These are phyloP conservation scores for Alternaria solani DNA, from an alignment of 2,329 filamentous ascomycete species.

Conservation along the genomic window DNA sequence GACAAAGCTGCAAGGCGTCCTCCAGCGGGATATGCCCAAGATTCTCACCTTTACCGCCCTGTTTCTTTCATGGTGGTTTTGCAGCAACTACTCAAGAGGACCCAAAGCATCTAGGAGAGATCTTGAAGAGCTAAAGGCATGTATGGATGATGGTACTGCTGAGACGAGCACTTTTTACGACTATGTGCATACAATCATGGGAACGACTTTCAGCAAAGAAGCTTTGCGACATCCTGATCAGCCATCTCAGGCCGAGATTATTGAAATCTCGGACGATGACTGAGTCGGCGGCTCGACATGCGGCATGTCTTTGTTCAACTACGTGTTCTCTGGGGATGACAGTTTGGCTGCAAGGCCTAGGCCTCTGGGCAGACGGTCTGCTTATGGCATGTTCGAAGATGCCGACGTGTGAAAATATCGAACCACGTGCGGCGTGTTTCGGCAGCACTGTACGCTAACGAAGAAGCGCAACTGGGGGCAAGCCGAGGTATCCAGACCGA, in stretches of 20 bases:
- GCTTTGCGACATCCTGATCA: conserved; percentile 28
- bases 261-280: conserved; percentile 41
- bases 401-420: conserved; percentile 9
- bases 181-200: conserved; percentile 34
- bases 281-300: neutral
- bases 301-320: neutral
- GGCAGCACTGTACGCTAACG: conserved; percentile 10
- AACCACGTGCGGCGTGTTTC: conserved; percentile 13
- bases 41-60: conserved; percentile 38
- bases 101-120: conserved; percentile 12
- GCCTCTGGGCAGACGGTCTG: neutral
- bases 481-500: neutral
- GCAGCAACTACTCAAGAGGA: conserved; percentile 26
- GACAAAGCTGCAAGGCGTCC: conserved; percentile 34
- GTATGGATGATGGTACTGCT: conserved; percentile 17
- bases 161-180: conserved; percentile 35
- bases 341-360: conserved; percentile 3
- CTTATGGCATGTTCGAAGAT: conserved; percentile 2
- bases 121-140: conserved; percentile 28
- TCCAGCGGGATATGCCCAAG: conserved; percentile 35
- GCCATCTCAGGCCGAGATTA: conserved; percentile 39
- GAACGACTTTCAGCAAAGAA: conserved; percentile 35
- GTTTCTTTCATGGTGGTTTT: conserved; percentile 49
- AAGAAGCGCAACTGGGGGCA: neutral
- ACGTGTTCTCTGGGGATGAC: neutral